Evolutionary conservation across 2,329 filamentous ascomycete species (phyloP).

Genomic region (Verticillium zaregamsianum): DNA sequence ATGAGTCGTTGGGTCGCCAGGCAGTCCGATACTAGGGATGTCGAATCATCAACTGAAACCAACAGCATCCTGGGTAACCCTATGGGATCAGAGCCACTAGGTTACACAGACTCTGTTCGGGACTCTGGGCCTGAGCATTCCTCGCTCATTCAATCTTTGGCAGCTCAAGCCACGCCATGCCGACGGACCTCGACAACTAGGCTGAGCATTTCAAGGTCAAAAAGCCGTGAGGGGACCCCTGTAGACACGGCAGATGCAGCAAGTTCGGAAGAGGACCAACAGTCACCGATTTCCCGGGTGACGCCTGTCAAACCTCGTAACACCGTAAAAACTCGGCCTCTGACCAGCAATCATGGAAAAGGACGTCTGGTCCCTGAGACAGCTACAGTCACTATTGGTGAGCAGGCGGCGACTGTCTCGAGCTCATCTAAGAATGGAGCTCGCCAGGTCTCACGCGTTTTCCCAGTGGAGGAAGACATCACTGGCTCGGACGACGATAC

Average conservation of each 20-base stretch:
- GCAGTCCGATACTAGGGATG: slow-evolving; percentile 28
- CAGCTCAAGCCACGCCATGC: not conserved
- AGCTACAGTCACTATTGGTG: not conserved
- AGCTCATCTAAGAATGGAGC: not conserved
- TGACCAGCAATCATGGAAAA: not conserved
- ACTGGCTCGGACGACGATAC: not conserved
- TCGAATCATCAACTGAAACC: not conserved
- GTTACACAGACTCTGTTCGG: too few relatives aligned
- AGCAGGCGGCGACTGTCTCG: not conserved
- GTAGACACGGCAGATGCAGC: not conserved
- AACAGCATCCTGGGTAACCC: not conserved
- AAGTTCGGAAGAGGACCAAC: not conserved
- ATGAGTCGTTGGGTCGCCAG: slow-evolving; percentile 42
- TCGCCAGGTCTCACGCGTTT: not conserved
- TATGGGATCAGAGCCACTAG: not conserved
- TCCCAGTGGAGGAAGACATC: not conserved
- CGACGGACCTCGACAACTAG: not conserved
- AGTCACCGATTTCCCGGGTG: not conserved
- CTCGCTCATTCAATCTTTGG: too few relatives aligned
- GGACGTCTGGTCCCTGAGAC: not conserved
- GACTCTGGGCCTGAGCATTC: too few relatives aligned
- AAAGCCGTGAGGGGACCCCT: not conserved
- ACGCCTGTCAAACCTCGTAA: not conserved
- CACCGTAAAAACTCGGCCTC: not conserved
- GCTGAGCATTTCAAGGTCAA: not conserved